Evolutionary conservation across 345 rosid genomes (phyloP).

Genomic region (Euclidium syriacum): DNA sequence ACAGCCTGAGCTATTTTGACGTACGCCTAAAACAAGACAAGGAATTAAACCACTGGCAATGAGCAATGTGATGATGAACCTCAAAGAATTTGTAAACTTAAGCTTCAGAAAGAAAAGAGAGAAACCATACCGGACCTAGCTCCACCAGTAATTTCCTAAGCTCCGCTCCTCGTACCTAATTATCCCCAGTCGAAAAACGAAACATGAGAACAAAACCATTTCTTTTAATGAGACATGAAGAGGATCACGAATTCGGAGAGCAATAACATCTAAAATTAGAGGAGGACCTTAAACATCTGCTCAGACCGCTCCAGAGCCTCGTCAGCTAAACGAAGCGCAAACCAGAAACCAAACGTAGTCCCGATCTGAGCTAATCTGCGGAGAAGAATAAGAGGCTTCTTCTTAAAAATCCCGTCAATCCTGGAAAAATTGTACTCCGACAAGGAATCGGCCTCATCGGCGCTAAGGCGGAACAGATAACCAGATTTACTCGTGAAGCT

Average conservation of each 20-base stretch:
- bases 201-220: background rate
- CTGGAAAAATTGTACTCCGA: slow-evolving; percentile 45
- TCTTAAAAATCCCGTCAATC: slow-evolving; percentile 48
- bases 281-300: slow-evolving; percentile 63
- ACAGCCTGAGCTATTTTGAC: slow-evolving; percentile 90
- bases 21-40: slow-evolving; percentile 58
- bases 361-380: slow-evolving; percentile 73
- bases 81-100: background rate
- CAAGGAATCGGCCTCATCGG: slow-evolving; percentile 59
- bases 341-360: slow-evolving; percentile 70
- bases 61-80: background rate
- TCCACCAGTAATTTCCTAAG: slow-evolving; percentile 74
- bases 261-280: background rate
- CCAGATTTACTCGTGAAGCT: slow-evolving; percentile 83
- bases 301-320: slow-evolving; percentile 55
- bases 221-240: background rate
- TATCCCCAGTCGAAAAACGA: background rate
- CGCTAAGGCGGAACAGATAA: slow-evolving; percentile 61
- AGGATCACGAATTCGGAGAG: background rate
- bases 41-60: background rate
- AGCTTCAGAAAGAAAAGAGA: background rate
- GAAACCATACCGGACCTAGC: slow-evolving; percentile 74
- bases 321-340: slow-evolving; percentile 62
- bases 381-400: slow-evolving; percentile 62
- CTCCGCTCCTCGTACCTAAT: slow-evolving; percentile 87